Base-by-base conservation (phyloP, 139 green algal species). In the Chlamydomonas asymmetrica region DNA sequence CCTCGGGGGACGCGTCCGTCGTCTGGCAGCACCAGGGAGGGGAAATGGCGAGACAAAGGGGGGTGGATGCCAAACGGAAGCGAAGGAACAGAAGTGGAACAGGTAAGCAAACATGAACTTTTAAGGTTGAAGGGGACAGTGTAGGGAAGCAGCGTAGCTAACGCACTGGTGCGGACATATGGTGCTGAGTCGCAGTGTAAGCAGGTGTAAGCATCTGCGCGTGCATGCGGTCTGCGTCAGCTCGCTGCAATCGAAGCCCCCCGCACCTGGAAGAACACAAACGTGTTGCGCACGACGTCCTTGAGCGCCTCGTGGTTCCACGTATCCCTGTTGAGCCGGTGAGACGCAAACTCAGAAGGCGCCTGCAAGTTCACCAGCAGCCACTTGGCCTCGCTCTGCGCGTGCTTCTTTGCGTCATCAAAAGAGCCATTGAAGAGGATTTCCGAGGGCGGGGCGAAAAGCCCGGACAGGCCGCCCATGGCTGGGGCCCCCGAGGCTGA, bases 341-440 rank as follows among this genome's bases (percentile, higher is more conserved):
- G 71, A 54, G 71, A 79, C 4, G 87, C 90, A 86, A 97, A 97
- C 84, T 97, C 80, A 13, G 66, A 81, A 35, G 82, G 70, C 40
- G 56, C 83, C 80, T 97, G 93, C 50, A 98, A 48, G 74, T 97
- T 97, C 7, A 96, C 62, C 40, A 97, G 70, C 82, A 97, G 88
- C 87, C 89, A 94, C 32, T 73, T 80, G 40, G 75, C 77, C 66
- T 92, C 43, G n/a, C 76, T 22, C 16, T 52, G 63, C 23, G 38
- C 88, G 59, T 25, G 71, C 29, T 6, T 60, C 48, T 78, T 90
- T 74, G 88, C 91, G 35, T 80, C 74, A 27, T 94, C 80, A 68
- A 89, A 91, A 20, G 52, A 78, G 25, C 88, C 91, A 20, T 73
- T 48, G 41, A 90, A 96, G 41, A 91, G 48, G 27, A 97, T 65